A percentile compares a stretch with the other conserved stretches of the same genome.
Conservation (phyloP, 805 yeast genomes). For the Scheffersomyces coipomensis region DNA sequence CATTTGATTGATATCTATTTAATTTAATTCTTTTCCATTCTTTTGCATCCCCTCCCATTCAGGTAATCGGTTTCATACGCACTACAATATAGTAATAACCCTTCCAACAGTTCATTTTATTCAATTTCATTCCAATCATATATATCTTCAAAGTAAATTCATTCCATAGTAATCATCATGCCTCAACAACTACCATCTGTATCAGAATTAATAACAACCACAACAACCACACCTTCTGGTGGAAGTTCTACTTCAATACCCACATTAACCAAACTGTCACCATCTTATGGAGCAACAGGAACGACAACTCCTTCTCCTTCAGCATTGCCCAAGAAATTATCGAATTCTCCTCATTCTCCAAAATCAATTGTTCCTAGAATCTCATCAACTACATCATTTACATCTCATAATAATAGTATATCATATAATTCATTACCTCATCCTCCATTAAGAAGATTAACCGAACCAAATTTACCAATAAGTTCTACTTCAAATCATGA, state of each 20-base stretch:
- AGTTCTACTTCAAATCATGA: not conserved
- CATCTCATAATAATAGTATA: not conserved
- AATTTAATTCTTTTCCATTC: no score
- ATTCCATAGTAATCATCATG: no score
- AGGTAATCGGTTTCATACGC: no score
- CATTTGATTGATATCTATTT: no score
- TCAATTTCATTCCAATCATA: no score
- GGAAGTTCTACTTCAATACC: no score
- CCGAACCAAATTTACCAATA: conserved; percentile 10
- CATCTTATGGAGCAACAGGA: not conserved
- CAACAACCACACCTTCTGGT: no score
- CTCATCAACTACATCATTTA: conserved; percentile 5
- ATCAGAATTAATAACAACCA: conserved; percentile 20
- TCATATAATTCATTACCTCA: conserved; percentile 8
- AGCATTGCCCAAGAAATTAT: not conserved
- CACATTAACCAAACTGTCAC: conserved; percentile 4
- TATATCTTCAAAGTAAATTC: no score
- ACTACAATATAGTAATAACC: no score
- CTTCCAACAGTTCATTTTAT: no score
- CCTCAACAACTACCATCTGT: conserved; percentile 22
- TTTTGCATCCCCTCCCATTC: no score
- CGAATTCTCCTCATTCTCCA: conserved; percentile 5
- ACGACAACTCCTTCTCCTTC: not conserved
- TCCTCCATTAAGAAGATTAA: conserved; percentile 13
- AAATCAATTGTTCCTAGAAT: conserved; percentile 9